Percentiles rank a stretch among this genome's conserved stretches.
Conservation (phyloP, 441 rosid species). For the Pelargonium australe region DNA sequence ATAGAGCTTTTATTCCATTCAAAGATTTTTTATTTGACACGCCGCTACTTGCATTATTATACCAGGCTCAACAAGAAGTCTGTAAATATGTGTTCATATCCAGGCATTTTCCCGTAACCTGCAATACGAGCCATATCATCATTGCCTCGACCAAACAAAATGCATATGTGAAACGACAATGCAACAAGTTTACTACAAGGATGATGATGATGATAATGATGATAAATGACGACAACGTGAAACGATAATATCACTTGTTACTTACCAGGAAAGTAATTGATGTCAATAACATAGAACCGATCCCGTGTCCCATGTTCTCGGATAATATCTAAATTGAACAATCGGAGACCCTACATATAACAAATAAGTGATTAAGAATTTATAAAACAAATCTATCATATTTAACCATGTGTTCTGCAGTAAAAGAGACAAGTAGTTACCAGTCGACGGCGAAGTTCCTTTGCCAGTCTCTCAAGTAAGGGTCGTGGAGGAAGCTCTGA, state of each 20-base stretch:
- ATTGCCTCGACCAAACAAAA: too few relatives aligned
- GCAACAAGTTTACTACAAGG: too few relatives aligned
- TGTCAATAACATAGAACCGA: constrained; percentile 55
- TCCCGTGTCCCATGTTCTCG: constrained; percentile 57
- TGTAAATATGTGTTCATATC: constrained; percentile 52
- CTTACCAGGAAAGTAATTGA: constrained; percentile 70
- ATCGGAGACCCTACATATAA: constrained; percentile 41
- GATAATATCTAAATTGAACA: constrained; percentile 61
- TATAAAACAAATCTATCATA: not conserved
- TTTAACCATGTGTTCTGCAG: not conserved
- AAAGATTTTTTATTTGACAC: not conserved
- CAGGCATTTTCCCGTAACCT: constrained; percentile 69
- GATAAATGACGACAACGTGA: too few relatives aligned
- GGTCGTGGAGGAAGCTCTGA: constrained; percentile 85
- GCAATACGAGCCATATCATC: constrained; percentile 8
- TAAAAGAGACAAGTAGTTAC: constrained; percentile 23
- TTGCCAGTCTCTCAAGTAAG: constrained; percentile 71
- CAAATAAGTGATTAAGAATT: not conserved
- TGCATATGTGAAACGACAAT: too few relatives aligned
- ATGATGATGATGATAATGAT: too few relatives aligned
- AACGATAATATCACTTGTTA: constrained; percentile 15
- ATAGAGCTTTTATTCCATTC: too few relatives aligned
- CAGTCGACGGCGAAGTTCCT: constrained; percentile 62
- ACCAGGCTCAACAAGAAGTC: constrained; percentile 47
- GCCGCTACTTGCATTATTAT: constrained; percentile 12